Evolutionary conservation across 1,139 yeast species (phyloP).

Genomic region (Pichia sp.): DNA sequence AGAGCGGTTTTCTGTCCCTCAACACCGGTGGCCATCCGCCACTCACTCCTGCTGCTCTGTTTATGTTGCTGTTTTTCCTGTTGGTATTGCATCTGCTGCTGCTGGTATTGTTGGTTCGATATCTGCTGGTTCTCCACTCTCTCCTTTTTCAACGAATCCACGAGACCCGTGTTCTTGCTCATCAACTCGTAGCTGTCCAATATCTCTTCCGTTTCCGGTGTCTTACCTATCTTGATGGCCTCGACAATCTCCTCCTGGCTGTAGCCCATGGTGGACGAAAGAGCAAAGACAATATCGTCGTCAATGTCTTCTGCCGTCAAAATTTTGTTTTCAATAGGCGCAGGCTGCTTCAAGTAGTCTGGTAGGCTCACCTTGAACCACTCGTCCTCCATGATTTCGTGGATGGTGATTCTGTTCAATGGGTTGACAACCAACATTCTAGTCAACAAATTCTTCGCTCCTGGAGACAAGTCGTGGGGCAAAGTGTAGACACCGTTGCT

Average conservation of each 20-base stretch:
- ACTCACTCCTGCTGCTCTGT: conserved; percentile 15
- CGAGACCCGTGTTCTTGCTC: conserved; percentile 73
- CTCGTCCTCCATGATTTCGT: conserved; percentile 90
- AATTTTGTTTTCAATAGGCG: conserved; percentile 40
- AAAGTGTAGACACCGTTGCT: conserved; percentile 91
- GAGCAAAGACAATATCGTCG: conserved; percentile 73
- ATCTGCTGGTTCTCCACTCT: conserved; percentile 13
- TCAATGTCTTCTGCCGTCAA: conserved; percentile 48
- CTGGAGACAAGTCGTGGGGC: conserved; percentile 83
- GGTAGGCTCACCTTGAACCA: conserved; percentile 90
- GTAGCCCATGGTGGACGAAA: conserved; percentile 88
- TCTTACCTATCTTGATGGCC: conserved; percentile 49
- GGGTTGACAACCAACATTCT: conserved; percentile 97
- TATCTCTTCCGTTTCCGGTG: conserved; percentile 60
- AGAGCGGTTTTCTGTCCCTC: conserved; percentile 25
- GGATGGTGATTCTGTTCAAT: conserved; percentile 88
- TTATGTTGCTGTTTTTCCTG: conserved; percentile 14
- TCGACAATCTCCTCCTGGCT: conserved; percentile 81
- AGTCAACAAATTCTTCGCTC: conserved; percentile 82
- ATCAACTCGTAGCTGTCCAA: conserved; percentile 87
- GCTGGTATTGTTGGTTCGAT: conserved; percentile 8
- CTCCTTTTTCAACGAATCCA: conserved; percentile 58
- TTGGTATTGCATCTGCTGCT: conserved; percentile 8
- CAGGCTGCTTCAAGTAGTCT: conserved; percentile 75
- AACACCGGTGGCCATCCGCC: conserved; percentile 31